Base-by-base conservation (phyloP, 2,329 filamentous ascomycete species). In the Colletotrichum horii region DNA sequence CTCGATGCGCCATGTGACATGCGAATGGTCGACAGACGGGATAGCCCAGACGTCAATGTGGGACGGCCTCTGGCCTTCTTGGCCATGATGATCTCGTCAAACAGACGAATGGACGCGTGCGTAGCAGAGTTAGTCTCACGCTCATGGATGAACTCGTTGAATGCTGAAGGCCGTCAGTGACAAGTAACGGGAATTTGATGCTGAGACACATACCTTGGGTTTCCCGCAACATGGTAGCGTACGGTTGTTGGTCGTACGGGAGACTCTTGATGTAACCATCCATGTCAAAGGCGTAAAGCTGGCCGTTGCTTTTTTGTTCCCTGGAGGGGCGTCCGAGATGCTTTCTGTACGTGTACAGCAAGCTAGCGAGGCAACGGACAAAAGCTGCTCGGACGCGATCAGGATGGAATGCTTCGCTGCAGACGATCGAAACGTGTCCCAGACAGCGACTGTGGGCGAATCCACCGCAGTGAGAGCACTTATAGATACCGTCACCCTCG, bases 121-220 rank as follows among this genome's bases (percentile, higher is more conserved):
- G 91, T 88, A 0, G 91, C 84, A 3, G 91, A 87, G 9, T 89
- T 91, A 26, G 88, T 92, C 84, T 97, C 95, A 61, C 95, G 91
- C 79, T 96, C 94, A 80, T 96, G 94, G 77, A 97, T 94, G 83
- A 97, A 97, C 83, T 96, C 94, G 79, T 95, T 95, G 82, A 96
- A 95, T 65, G 80, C 82, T 83, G 69, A 78, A 77, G 76, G 22
- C 32, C 16, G 72, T 83, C 74, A 83, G 79, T 58, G 76, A 68
- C 64, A 8, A 11, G 24, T 19, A 32, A 12, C 48, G 2, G 55
- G 52, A 43, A 14, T 7, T 26, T 24, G 24, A 38, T 3, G 38
- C n/a, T 19, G 61, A 24, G 19, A 26, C 24, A 58, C 55, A 24
- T 87, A 93, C 92, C 90, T 87, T 93, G 92, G 22, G 92, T 93